phyloP scores from a whole-genome alignment of 495 filamentous ascomycete genomes.

The Pyrenula aspistea region DNA sequence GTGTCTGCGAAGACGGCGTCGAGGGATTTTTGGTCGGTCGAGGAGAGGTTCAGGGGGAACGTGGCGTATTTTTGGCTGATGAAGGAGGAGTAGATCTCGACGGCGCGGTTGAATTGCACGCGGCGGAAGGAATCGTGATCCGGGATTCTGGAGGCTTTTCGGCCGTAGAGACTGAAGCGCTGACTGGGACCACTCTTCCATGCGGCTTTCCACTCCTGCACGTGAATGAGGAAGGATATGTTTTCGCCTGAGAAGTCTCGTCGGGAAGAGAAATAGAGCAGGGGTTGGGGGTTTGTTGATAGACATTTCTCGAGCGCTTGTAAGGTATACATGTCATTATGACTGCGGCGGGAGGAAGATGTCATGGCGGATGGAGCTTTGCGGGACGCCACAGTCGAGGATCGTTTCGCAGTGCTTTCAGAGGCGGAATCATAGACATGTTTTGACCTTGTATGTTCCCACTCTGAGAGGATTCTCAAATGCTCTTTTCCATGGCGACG shows the following conservation, averaged over 20 bases:
- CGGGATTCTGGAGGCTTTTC: slow-evolving; percentile 5
- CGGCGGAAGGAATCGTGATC: slow-evolving; percentile 17
- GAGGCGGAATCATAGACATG: slow-evolving; percentile 1
- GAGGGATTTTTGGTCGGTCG: slow-evolving; percentile 29
- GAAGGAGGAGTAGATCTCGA: slow-evolving; percentile 46
- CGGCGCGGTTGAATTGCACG: slow-evolving; percentile 35
- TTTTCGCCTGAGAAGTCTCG: slow-evolving; percentile 59
- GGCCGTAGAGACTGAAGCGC: background rate
- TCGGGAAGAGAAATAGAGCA: slow-evolving; percentile 47
- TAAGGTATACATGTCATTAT: slow-evolving; percentile 39
- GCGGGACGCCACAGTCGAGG: background rate
- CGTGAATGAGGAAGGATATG: slow-evolving; percentile 49
- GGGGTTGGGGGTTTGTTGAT: slow-evolving; percentile 35
- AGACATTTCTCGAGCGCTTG: slow-evolving; percentile 47
- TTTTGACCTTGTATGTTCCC: slow-evolving; percentile 19
- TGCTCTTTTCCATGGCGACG: slow-evolving; percentile 30
- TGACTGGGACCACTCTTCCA: slow-evolving; percentile 11
- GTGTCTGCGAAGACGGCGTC: slow-evolving; percentile 36
- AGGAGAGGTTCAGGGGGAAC: slow-evolving; percentile 53
- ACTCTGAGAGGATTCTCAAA: slow-evolving; percentile 22
- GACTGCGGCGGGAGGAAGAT: slow-evolving; percentile 20
- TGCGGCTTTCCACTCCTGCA: slow-evolving; percentile 39
- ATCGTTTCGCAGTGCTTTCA: background rate
- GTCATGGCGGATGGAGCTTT: slow-evolving; percentile 12
- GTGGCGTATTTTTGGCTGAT: slow-evolving; percentile 42